Base-by-base conservation (phyloP, 139 green algal genomes). In the Tetradesmus obliquus region DNA sequence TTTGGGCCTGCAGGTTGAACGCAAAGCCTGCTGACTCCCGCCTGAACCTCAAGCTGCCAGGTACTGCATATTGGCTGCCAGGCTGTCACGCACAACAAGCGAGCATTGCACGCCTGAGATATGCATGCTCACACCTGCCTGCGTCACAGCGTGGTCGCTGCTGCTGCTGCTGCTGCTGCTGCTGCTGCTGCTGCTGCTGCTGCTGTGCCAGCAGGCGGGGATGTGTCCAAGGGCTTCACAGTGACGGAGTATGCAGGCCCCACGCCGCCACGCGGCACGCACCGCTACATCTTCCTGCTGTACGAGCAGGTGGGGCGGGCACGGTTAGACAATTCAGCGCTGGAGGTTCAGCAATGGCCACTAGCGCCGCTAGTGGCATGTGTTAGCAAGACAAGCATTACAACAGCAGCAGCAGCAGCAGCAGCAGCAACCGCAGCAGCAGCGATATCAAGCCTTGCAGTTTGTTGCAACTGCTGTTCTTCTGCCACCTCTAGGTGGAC, bases 241-340 rank as follows among this genome's bases (percentile, higher is more conserved):
- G 55, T 91, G 10, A 85, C 72, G 22, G 20, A n/a, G n/a, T 91
- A 91, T 53, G 54, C 20, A 9, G 72, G 72, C 5, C 87, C 87
- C 72, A 91, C 72, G 3, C 87, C 87, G 6, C 87, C 87, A 55
- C 72, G 74, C 4, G 87, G 87, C 87, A 91, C 87, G 19, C 87
- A 91, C 72, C 87, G 87, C 71, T 91, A 91, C 87, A 91, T 91
- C 51, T 91, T 91, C 53, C 19, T 84, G 22, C 87, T 91, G 72
- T 85, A 84, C 57, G 74, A 91, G 19, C 87, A 89, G 85, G 83
- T 79, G 20, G 10, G 20, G 15, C 10, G n/a, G 66, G 17, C 32
- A 45, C 32, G 32, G 32, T 45, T 45, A 45, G 32, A 45, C 72
- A 45, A 24, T 20, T 24, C 13, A 51, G 72, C 72, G 19, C 32